A percentile compares a stretch with the other conserved stretches of the same genome.
These are phyloP conservation scores for Rhodamnia rubescens DNA, from an alignment of 345 rosid genomes.

Conservation along the genomic window DNA sequence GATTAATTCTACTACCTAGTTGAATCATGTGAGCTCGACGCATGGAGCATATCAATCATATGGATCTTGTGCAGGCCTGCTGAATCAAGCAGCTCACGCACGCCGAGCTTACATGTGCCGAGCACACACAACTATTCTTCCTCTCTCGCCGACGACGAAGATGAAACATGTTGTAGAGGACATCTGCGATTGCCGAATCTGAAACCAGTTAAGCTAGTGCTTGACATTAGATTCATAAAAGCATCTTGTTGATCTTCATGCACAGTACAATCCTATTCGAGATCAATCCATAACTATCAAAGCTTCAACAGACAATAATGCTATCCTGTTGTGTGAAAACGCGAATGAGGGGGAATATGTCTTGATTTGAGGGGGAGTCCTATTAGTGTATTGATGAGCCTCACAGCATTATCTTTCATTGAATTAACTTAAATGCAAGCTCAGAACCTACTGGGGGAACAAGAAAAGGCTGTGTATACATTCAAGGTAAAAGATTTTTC, in stretches of 20 bases:
- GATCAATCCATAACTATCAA: neutral
- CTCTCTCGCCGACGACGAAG: neutral
- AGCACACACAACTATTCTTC: neutral
- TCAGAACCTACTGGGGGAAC: neutral
- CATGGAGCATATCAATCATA: neutral
- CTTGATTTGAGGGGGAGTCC: neutral
- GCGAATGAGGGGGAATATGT: neutral
- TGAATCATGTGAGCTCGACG: neutral
- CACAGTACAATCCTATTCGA: neutral
- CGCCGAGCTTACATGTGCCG: neutral
- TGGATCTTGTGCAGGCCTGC: neutral
- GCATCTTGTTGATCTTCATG: neutral
- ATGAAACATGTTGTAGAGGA: neutral
- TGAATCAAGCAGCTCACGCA: neutral
- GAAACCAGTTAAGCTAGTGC: neutral
- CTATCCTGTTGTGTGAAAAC: neutral
- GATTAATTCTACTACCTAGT: neutral
- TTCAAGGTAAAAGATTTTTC: neutral
- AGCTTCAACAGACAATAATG: neutral
- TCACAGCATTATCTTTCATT: neutral
- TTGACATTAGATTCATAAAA: neutral
- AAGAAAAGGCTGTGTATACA: neutral
- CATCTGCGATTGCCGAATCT: neutral
- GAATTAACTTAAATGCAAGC: neutral
- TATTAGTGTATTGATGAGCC: neutral